phyloP scores from a whole-genome alignment of 768 basidiomycete species.

The Boletus rex-veris region DNA sequence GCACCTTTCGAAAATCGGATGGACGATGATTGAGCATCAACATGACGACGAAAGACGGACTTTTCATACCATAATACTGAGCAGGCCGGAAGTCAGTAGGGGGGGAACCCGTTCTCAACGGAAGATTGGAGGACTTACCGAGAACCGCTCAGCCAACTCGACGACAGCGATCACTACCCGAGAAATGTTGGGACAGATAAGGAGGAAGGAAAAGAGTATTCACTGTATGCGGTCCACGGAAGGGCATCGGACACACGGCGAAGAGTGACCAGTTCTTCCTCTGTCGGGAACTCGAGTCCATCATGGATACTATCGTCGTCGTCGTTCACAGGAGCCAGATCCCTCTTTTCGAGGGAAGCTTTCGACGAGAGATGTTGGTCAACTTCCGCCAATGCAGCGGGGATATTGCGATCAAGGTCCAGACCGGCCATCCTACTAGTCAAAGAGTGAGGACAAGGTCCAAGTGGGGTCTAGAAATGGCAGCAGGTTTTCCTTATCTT shows the following conservation, averaged over 20 bases:
- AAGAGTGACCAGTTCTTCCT: slow-evolving; percentile 55
- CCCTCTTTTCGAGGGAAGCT: slow-evolving; percentile 23
- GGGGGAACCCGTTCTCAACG: not conserved
- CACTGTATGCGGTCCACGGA: slow-evolving; percentile 53
- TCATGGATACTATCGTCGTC: slow-evolving; percentile 40
- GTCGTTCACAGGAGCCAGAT: not conserved
- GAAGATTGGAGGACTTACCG: slow-evolving; percentile 36
- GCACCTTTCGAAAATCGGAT: slow-evolving; percentile 28
- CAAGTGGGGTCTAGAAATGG: not conserved
- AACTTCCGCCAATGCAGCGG: slow-evolving; percentile 14
- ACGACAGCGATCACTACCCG: slow-evolving; percentile 57
- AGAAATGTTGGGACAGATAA: not conserved
- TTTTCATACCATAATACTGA: slow-evolving; percentile 44
- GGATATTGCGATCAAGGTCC: slow-evolving; percentile 6
- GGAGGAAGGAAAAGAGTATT: not conserved
- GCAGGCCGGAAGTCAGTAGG: not conserved
- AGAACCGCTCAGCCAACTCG: slow-evolving; percentile 74
- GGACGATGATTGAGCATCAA: not conserved
- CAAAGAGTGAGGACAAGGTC: not conserved
- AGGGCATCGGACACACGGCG: slow-evolving; percentile 57
- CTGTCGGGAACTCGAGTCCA: slow-evolving; percentile 60
- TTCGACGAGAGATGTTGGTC: slow-evolving; percentile 1
- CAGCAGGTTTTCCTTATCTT: not conserved
- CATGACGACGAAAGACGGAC: slow-evolving; percentile 7
- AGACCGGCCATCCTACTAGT: slow-evolving; percentile 8